Conservation (phyloP, 306 rosid species). For the Vachellia collinsii region DNA sequence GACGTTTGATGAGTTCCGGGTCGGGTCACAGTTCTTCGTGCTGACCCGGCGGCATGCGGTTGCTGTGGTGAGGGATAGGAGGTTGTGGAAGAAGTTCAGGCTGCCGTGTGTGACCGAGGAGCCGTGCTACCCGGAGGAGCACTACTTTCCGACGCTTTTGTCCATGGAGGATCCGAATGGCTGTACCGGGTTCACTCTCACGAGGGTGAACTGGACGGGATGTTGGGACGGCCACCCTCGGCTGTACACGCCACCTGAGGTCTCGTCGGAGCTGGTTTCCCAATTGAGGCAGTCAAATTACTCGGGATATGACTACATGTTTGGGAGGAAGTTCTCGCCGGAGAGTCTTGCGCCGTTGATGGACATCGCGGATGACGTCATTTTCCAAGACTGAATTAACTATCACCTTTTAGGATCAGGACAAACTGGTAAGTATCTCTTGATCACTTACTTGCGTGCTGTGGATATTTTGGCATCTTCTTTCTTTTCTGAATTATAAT, state of each 20-base stretch:
- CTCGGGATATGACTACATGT: constrained; percentile 46
- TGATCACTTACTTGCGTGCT: neutral
- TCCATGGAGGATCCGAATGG: constrained; percentile 64
- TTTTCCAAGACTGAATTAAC: constrained; percentile 54
- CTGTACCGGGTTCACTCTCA: constrained; percentile 61
- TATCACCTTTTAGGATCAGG: constrained; percentile 14
- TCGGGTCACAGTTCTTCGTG: constrained; percentile 66
- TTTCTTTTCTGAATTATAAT: neutral
- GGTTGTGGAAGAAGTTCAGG: constrained; percentile 59
- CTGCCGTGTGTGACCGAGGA: constrained; percentile 56
- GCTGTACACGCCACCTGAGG: constrained; percentile 48
- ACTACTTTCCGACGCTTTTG: constrained; percentile 66
- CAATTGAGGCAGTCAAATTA: constrained; percentile 50
- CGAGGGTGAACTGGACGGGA: constrained; percentile 75
- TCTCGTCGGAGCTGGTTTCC: constrained; percentile 50
- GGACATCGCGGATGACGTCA: constrained; percentile 57
- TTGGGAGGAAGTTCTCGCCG: constrained; percentile 71
- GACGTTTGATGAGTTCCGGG: constrained; percentile 54
- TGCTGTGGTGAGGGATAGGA: constrained; percentile 49
- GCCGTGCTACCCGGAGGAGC: constrained; percentile 74
- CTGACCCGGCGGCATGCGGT: constrained; percentile 52
- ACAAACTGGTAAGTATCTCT: neutral
- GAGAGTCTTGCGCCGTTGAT: constrained; percentile 55
- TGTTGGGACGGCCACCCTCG: constrained; percentile 70
- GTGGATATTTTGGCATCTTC: neutral